Conservation (phyloP, 208 protist genomes). For the Acanthamoeba quina region DNA sequence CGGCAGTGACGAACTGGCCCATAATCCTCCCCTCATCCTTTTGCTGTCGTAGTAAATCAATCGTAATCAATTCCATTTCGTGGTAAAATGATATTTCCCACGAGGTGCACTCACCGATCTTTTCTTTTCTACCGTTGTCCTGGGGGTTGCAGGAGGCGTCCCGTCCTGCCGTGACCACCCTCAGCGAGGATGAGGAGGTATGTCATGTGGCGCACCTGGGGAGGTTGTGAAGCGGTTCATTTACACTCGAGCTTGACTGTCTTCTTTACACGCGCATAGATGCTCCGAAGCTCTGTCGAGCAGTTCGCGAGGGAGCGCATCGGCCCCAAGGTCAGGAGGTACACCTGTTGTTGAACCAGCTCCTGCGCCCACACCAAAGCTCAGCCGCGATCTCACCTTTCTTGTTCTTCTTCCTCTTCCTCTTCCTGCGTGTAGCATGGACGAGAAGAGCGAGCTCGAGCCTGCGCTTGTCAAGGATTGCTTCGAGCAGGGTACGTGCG, state of each 20-base stretch:
- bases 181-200: conserved; percentile 40
- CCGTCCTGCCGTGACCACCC: conserved; percentile 27
- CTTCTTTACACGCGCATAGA: neutral
- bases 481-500: conserved; percentile 80
- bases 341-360: neutral
- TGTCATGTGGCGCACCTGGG: neutral
- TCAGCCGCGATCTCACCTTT: neutral
- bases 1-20: too few species aligned
- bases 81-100: neutral
- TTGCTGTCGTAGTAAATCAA: too few species aligned
- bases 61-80: too few species aligned
- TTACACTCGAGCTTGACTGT: neutral
- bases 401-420: neutral
- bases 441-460: conserved; percentile 77
- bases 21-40: too few species aligned
- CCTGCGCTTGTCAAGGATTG: conserved; percentile 75
- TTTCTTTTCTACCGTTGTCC: neutral
- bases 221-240: too few species aligned
- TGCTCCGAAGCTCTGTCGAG: conserved; percentile 58
- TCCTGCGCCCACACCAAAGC: neutral
- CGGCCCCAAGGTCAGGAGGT: conserved; percentile 58
- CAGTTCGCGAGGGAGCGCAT: conserved; percentile 69
- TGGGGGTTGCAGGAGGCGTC: neutral
- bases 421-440: conserved; percentile 79
- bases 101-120: neutral